Base-by-base conservation (phyloP, 345 rosid species). In the Gossypium bickii region DNA sequence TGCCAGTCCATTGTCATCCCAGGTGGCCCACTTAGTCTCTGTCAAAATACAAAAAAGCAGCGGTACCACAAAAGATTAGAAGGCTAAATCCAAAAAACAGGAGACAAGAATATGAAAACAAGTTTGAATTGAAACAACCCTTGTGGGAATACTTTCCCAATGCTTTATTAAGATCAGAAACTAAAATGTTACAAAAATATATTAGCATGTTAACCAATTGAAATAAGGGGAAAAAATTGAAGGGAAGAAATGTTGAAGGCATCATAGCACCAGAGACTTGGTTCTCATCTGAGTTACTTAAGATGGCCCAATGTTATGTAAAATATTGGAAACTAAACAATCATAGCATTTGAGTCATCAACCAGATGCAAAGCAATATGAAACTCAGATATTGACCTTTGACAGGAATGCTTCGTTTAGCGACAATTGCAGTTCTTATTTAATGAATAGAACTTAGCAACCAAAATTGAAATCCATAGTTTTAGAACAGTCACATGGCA, bases 1-100 rank as follows among this genome's bases (percentile, higher is more conserved):
- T 95, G 98, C 99, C 99, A 95, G 80, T 95, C 99, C 98, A 95
- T 95, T 34, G 94, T 88, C 98, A 95, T 93, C 76, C 99, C 99
- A 76, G 87, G 90, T 45, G 87, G 90, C 65, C 97, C 93, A 76
- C 92, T 83, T 76, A 90, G 70, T 86, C 98, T 89, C 99, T 95
- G 89, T 79, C 24, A 76, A 41, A 27, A 15, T 74, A 49, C 16
- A 69, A 78, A 61, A 58, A 58, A 63, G 67, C 27, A 74, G 43
- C 16, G 2, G 38, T 25, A 41, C 57, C 27, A 41, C 18, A 72
- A 67, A 70, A 2, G 63, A 62, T 49, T 53, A 61, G 38, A 13
- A 12, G 18, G 53, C 71, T 65, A 45, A 34, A 25, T 47, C 34
- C 41, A 52, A 15, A 69, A 16, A 80, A 56, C 17, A 9, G 41